These are phyloP conservation scores for Camelina sativa DNA, from an alignment of 345 rosid genomes.

Conservation along the genomic window DNA sequence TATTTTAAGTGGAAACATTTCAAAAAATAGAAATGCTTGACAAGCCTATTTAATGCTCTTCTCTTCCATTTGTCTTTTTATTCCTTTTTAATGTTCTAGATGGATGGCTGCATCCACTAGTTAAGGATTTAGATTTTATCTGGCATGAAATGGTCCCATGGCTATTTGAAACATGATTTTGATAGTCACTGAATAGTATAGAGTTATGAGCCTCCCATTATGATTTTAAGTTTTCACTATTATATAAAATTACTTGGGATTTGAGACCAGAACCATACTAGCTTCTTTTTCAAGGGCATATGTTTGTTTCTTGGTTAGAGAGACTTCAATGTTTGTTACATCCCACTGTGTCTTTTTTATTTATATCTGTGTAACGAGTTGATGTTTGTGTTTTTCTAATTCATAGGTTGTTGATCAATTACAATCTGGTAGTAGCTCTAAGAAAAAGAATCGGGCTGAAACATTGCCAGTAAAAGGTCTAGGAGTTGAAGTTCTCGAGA, in stretches of 20 bases:
- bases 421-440: slow-evolving; percentile 80
- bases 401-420: slow-evolving; percentile 86
- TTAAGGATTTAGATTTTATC: slow-evolving; percentile 13
- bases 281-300: neutral
- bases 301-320: slow-evolving; percentile 18
- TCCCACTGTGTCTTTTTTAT: neutral
- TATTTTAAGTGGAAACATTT: neutral
- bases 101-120: slow-evolving; percentile 23
- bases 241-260: slow-evolving; percentile 6
- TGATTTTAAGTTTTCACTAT: neutral
- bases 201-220: neutral
- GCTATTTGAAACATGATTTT: no score
- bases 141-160: neutral
- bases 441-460: slow-evolving; percentile 62
- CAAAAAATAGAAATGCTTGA: neutral
- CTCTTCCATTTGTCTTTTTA: neutral
- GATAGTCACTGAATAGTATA: no score
- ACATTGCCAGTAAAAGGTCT: slow-evolving; percentile 71
- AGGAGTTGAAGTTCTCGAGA: slow-evolving; percentile 63
- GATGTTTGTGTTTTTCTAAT: slow-evolving; percentile 31
- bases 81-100: neutral
- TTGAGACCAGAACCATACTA: neutral
- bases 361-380: neutral
- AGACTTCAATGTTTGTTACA: neutral
- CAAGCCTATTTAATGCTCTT: slow-evolving; percentile 23